Evolutionary conservation across 208 protist species (phyloP).

Genomic region (Wallacemonas sp.): DNA sequence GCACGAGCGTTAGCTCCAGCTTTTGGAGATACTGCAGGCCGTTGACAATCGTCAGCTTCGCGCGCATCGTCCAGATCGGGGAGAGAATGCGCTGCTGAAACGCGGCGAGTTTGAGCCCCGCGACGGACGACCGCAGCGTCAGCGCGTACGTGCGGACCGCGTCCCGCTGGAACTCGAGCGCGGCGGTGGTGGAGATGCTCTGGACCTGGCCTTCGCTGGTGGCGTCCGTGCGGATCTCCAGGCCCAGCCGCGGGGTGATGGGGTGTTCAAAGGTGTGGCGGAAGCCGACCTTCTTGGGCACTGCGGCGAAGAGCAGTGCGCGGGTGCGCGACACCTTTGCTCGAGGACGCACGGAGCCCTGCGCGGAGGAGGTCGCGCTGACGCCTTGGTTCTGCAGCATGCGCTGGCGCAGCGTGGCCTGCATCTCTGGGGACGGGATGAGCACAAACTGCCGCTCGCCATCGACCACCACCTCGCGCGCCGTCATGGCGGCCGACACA

Average conservation of each 20-base stretch:
- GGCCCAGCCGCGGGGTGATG: constrained; percentile 34
- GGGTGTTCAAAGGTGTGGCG: constrained; percentile 64
- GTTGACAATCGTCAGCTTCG: constrained; percentile 51
- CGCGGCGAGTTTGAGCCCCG: constrained; percentile 47
- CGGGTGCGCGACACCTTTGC: background rate
- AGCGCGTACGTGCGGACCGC: constrained; percentile 38
- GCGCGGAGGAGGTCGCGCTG: constrained; percentile 6
- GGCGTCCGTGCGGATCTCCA: constrained; percentile 46
- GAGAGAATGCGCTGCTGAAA: constrained; percentile 44
- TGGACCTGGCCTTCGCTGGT: constrained; percentile 23
- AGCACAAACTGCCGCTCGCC: constrained; percentile 60
- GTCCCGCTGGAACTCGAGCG: constrained; percentile 37
- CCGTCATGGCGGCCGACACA: constrained; percentile 22
- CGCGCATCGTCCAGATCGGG: constrained; percentile 56
- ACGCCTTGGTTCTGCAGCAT: constrained; percentile 25
- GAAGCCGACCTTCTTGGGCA: constrained; percentile 51
- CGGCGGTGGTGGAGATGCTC: constrained; percentile 33
- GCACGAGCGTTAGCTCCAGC: constrained; percentile 56
- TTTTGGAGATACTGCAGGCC: constrained; percentile 46
- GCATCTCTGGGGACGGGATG: constrained; percentile 47
- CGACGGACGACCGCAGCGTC: constrained; percentile 40
- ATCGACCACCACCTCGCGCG: constrained; percentile 57
- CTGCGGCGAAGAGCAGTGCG: constrained; percentile 35
- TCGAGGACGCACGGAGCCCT: background rate
- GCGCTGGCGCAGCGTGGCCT: constrained; percentile 39